Percentiles rank a stretch among this genome's conserved stretches.
phyloP scores from a whole-genome alignment of 129 eudicot genomes.

The Calendula officinalis region DNA sequence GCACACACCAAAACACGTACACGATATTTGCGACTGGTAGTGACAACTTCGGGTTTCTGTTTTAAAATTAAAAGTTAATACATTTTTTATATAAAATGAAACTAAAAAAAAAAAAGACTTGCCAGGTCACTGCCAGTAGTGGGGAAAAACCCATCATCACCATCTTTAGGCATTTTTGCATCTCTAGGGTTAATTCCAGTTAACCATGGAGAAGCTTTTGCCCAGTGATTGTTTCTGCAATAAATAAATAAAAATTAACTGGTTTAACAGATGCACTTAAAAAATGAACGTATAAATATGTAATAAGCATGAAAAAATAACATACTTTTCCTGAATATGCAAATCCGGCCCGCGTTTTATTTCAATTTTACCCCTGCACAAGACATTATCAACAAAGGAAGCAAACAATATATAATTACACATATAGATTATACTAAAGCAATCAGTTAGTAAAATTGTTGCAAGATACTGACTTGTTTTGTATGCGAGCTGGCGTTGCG shows the following conservation, averaged over 20 bases:
- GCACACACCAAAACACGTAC: constrained; percentile 99
- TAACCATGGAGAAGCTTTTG: constrained; percentile 91
- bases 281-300: not conserved
- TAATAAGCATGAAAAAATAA: not conserved
- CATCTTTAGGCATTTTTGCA: constrained; percentile 80
- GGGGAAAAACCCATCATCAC: constrained; percentile 94
- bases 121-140: constrained; percentile 93
- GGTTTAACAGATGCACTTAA: constrained; percentile 9
- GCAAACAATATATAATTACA: not conserved
- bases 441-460: constrained; percentile 2
- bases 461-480: constrained; percentile 54
- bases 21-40: constrained; percentile 86
- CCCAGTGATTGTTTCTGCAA: constrained; percentile 75
- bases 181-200: constrained; percentile 78
- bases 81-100: not conserved
- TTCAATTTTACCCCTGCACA: constrained; percentile 60
- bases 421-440: not conserved
- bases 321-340: constrained; percentile 66
- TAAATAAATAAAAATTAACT: not conserved
- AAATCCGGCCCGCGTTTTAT: constrained; percentile 77
- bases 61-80: constrained; percentile 9
- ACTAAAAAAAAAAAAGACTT: constrained; percentile 18
- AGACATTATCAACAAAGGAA: constrained; percentile 21
- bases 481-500: constrained; percentile 86
- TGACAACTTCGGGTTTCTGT: constrained; percentile 95